Evolutionary conservation across 192 early-diverging fungal genomes (phyloP).

Genomic region (Coemansia sp.): DNA sequence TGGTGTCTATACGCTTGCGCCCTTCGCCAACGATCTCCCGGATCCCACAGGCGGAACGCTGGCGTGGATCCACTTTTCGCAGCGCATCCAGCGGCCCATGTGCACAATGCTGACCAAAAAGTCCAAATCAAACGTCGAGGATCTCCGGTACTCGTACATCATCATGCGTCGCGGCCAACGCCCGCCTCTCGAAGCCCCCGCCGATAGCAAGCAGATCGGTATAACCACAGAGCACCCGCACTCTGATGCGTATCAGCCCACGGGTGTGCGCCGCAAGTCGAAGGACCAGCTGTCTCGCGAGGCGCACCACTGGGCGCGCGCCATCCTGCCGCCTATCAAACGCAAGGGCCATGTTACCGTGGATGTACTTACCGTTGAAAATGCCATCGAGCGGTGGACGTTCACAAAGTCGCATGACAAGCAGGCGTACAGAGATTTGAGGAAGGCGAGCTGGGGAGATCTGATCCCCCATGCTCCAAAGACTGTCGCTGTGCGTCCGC

Average conservation of each 20-base stretch:
- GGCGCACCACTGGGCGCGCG: conserved; percentile 66
- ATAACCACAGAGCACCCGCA: too few species aligned
- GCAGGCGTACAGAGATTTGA: conserved; percentile 67
- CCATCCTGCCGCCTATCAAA: conserved; percentile 76
- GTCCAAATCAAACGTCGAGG: conserved; percentile 67
- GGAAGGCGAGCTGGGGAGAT: conserved; percentile 83
- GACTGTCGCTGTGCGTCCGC: conserved; percentile 5
- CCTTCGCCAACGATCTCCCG: conserved; percentile 71
- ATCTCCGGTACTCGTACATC: conserved; percentile 75
- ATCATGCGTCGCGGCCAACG: conserved; percentile 67
- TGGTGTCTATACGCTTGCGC: conserved; percentile 74
- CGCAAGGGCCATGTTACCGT: conserved; percentile 72
- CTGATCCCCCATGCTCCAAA: conserved; percentile 73
- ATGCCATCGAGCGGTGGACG: conserved; percentile 64
- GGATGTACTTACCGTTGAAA: conserved; percentile 62
- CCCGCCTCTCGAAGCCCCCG: conserved; percentile 11
- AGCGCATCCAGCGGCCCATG: conserved; percentile 65
- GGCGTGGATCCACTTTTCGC: conserved; percentile 82
- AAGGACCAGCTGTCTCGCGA: conserved; percentile 25
- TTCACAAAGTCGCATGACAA: conserved; percentile 71
- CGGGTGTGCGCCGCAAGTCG: conserved; percentile 12
- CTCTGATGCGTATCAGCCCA: not conserved
- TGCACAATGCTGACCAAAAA: conserved; percentile 70
- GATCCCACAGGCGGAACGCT: conserved; percentile 67
- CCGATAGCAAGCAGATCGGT: too few species aligned